Base-by-base conservation (phyloP, 1,139 yeast species). In the Saccharomycopsis crataegensis region DNA sequence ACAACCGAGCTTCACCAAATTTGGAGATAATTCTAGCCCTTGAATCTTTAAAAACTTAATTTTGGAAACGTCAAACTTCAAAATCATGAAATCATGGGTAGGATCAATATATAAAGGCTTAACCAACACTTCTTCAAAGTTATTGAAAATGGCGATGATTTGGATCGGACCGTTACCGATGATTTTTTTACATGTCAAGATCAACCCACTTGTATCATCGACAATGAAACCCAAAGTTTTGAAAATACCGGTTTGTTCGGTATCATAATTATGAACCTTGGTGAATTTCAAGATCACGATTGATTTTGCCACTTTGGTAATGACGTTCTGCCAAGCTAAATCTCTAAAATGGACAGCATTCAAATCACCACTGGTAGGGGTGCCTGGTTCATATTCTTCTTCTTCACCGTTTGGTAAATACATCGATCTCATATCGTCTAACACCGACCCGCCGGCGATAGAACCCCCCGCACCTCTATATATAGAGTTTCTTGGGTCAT, bases 161-260 rank as follows among this genome's bases (percentile, higher is more conserved):
- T 82, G 78, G 65, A 91, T 89, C 1, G 96, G 96, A 8, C 97
- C 96, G 0, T 96, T 90, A 1, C 96, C 96, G 45, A 90, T 96
- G 48, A 90, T 97, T 65, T 90, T 97, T 66, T 96, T 79, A 70
- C 91, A 91, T 12, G 97, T 91, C 65, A 91, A 75, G 57, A 91
- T 89, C 59, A 89, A 77, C 8, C 98, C 98, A 45, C 80, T 69
- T 54, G 77, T 73, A 3, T 91, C 76, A 67, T 91, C 97, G 11
- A 91, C 97, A n/a, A 91, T 89, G 67, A 91, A 90, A 6, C 97
- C 98, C 1, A 96, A 88, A 16, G 97, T 97, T 66, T 90, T 96
- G 58, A 94, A 83, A 22, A 86, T 90, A 43, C 85, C 70, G 1
- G 96, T 83, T 1, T 82, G 70, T 62, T 91, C 98, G 42, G 95